Conservation (phyloP, 2,329 filamentous ascomycete species). For the Juglanconis juglandina region DNA sequence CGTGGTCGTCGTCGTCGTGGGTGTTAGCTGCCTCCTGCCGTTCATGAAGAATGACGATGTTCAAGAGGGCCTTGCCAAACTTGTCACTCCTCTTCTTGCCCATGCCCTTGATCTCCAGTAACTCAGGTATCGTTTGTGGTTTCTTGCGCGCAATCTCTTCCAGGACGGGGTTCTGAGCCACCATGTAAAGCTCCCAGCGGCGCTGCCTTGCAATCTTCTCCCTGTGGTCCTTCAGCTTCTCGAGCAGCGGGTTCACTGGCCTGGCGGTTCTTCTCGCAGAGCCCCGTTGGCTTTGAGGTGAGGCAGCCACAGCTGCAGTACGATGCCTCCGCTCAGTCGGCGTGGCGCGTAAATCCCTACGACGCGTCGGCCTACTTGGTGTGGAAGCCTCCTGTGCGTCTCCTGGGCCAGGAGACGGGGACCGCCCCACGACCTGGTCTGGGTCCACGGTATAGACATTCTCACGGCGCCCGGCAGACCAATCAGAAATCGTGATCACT, state of each 20-base stretch:
- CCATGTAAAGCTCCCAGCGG: not conserved
- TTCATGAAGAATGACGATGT: not conserved
- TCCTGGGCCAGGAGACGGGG: not conserved
- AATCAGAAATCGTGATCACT: not conserved
- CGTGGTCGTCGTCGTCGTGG: not conserved
- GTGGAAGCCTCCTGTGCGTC: not conserved
- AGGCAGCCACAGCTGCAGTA: not conserved
- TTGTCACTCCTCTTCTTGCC: not conserved
- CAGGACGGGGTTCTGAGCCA: not conserved
- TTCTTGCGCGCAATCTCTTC: not conserved
- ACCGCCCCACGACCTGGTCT: not conserved
- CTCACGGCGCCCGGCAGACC: not conserved
- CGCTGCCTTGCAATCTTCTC: not conserved
- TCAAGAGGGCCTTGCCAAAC: constrained; percentile 1
- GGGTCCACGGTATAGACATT: not conserved
- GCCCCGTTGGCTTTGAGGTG: not conserved
- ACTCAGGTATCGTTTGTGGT: not conserved
- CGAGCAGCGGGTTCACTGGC: not conserved
- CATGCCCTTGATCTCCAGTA: not conserved
- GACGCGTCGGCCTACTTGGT: not conserved
- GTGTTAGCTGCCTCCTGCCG: not conserved
- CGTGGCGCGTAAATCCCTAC: not conserved
- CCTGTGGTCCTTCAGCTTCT: not conserved
- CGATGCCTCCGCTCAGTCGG: not conserved
- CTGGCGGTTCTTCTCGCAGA: not conserved